These are phyloP conservation scores for Colletotrichum spinosum DNA, from an alignment of 2,329 filamentous ascomycete species.

Conservation along the genomic window DNA sequence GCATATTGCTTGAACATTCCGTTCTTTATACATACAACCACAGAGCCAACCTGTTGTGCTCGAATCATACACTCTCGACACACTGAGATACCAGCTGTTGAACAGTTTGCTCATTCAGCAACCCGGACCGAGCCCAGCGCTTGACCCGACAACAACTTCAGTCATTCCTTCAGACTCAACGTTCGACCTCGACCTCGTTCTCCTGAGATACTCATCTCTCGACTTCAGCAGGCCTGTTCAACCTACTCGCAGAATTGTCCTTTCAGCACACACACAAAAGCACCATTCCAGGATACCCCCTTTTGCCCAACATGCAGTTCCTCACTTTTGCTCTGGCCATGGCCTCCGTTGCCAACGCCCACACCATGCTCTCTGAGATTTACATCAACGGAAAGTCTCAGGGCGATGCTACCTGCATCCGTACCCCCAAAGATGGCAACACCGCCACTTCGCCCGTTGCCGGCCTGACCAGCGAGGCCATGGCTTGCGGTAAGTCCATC, in stretches of 20 bases:
- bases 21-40: slow-evolving; percentile 30
- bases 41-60: slow-evolving; percentile 15
- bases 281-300: slow-evolving; percentile 21
- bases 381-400: slow-evolving; percentile 72
- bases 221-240: slow-evolving; percentile 36
- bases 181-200: slow-evolving; percentile 7
- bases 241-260: slow-evolving; percentile 5
- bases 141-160: slow-evolving; percentile 27
- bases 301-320: slow-evolving; percentile 51
- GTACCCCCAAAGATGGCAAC: slow-evolving; percentile 67
- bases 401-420: slow-evolving; percentile 78
- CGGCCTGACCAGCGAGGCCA: slow-evolving; percentile 67
- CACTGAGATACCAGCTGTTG: slow-evolving; percentile 32
- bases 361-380: slow-evolving; percentile 74
- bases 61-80: slow-evolving; percentile 17
- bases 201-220: slow-evolving; percentile 2
- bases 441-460: slow-evolving; percentile 69
- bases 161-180: slow-evolving; percentile 21
- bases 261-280: slow-evolving; percentile 15
- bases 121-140: slow-evolving; percentile 24
- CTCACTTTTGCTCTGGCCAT: slow-evolving; percentile 48
- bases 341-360: slow-evolving; percentile 57
- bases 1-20: slow-evolving; percentile 28
- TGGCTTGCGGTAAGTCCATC: slow-evolving; percentile 74
- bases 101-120: slow-evolving; percentile 35